Percentiles rank a stretch among this genome's conserved stretches.
Conservation (phyloP, 495 filamentous ascomycete species). For the Clohesyomyces aquaticus region DNA sequence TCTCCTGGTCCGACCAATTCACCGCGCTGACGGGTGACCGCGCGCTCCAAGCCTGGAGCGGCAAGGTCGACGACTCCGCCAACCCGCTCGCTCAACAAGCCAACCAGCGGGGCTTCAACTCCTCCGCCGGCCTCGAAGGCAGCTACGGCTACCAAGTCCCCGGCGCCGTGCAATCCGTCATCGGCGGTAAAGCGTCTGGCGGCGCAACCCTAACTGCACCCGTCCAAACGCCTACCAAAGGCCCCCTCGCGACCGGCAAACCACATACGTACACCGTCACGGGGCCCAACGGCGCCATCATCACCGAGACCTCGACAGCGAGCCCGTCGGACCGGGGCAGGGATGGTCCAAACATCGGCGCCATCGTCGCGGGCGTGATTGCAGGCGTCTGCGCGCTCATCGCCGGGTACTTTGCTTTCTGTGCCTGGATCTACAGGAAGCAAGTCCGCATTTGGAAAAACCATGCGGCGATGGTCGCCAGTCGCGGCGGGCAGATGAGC, state of each 20-base stretch:
- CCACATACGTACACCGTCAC: conserved; percentile 67
- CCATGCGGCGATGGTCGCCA: conserved; percentile 62
- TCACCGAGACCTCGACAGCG: conserved; percentile 53
- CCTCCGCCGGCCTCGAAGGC: conserved; percentile 53
- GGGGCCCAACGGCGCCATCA: conserved; percentile 56
- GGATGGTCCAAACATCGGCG: conserved; percentile 45
- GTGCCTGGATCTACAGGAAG: conserved; percentile 69
- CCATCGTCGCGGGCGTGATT: conserved; percentile 64
- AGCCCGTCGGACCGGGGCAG: conserved; percentile 24
- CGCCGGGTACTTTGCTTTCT: conserved; percentile 69
- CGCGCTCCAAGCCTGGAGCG: conserved; percentile 18
- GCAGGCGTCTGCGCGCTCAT: conserved; percentile 63
- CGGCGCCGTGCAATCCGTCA: conserved; percentile 58
- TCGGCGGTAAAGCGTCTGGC: conserved; percentile 65
- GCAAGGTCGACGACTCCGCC: conserved; percentile 18
- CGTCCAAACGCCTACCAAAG: conserved; percentile 63
- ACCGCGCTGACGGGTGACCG: conserved; percentile 49
- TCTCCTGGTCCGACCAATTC: conserved; percentile 65
- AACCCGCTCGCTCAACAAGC: conserved; percentile 53
- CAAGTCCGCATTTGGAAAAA: conserved; percentile 64
- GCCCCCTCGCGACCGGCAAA: conserved; percentile 70
- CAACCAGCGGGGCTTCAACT: conserved; percentile 48
- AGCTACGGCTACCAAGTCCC: conserved; percentile 70
- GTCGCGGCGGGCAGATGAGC: conserved; percentile 43
- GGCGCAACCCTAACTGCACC: conserved; percentile 71